Base-by-base conservation (phyloP, 495 filamentous ascomycete genomes). In the Aspergillus ostianus region DNA sequence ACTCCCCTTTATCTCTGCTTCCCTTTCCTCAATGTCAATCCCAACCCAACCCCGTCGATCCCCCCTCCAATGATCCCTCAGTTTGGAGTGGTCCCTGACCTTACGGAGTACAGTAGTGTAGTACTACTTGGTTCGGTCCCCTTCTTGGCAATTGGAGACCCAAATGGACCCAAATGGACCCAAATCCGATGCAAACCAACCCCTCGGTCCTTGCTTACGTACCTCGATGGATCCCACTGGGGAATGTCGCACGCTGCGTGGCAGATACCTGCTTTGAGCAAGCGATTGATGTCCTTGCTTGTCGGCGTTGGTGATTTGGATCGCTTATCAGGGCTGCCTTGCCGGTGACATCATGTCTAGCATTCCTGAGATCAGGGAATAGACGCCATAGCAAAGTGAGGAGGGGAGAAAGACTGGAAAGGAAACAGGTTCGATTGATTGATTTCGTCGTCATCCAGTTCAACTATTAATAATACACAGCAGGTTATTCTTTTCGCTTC, bases 391-490 rank as follows among this genome's bases (percentile, higher is more conserved):
- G 6, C 6, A 7, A 32, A 47, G 29, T 45, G 48, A 52, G 30
- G 50, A 56, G 13, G 51, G 10, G 36, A 58, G 47, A 46, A 55
- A 36, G 45, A n/a, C n/a, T n/a, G 51, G n/a, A 54, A 32, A 47
- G 29, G 56, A 29, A 64, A 36, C 47, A 54, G 44, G 27, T 57
- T 51, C 47, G 51, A 32, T 51, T 55, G 56, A 30, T 12, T 52
- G 56, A 30, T 12, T 52, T 52, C 17, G 12, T 56, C 27, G 46
- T 21, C 44, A 41, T 48, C 47, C n/a, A 29, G 3, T 48, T 26
- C 21, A n/a, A 20, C 52, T 44, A 6, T 15, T 41, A 41, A 41
- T 41, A 41, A 41, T 41, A 41, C 36, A 41, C 36, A 4, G 13
- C 36, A 41, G 36, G 13, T 41, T 41, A 32, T 41, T 13, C 12